phyloP scores from a whole-genome alignment of 805 yeast species.

The Debaryomyces hansenii region DNA sequence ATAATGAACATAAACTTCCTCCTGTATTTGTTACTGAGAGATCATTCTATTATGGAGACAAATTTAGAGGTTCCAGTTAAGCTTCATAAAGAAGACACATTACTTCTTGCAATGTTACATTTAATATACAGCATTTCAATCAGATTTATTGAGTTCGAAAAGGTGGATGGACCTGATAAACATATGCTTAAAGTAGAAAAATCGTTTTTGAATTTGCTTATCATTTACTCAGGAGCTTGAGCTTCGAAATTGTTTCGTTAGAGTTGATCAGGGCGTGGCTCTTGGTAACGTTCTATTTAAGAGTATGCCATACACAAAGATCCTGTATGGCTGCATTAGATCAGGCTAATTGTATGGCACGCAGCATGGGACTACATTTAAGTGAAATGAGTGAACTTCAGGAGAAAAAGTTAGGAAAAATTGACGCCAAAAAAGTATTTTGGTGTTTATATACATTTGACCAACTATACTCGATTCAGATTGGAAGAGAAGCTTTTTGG shows the following conservation, averaged over 20 bases:
- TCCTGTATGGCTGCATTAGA: background rate
- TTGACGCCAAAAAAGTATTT: background rate
- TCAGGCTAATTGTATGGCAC: background rate
- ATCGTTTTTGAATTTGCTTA: background rate
- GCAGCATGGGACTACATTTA: background rate
- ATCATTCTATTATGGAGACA: no score
- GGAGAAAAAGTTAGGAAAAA: background rate
- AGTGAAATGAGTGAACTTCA: no score
- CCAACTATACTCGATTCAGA: background rate
- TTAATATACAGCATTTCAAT: background rate
- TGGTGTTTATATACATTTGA: slow-evolving; percentile 1
- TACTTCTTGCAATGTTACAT: background rate
- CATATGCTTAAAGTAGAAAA: background rate
- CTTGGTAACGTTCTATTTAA: background rate
- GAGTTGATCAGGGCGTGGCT: slow-evolving; percentile 1
- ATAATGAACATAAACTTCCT: background rate
- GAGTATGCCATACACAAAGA: background rate
- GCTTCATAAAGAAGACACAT: background rate
- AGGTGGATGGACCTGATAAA: background rate
- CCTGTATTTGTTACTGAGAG: no score
- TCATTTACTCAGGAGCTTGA: background rate
- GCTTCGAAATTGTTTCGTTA: background rate
- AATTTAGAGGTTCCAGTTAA: background rate
- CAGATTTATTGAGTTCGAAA: background rate
- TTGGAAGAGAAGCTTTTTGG: background rate